These are phyloP conservation scores for Tricholoma terreum DNA, from an alignment of 768 basidiomycete species.

Conservation along the genomic window DNA sequence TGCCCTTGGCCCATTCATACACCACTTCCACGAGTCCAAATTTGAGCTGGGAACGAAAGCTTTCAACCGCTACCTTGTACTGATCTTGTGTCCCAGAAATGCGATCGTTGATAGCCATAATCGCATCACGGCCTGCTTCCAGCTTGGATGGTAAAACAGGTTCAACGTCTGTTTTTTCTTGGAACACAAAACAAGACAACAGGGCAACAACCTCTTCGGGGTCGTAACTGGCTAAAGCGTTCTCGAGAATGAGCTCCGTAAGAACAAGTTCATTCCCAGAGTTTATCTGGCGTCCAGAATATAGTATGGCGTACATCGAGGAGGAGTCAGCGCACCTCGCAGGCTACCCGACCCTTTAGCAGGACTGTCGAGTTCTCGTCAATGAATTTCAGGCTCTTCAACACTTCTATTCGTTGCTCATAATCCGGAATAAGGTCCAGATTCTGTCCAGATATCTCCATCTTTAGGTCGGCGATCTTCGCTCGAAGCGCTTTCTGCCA, in stretches of 20 bases:
- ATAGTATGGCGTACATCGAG: background rate
- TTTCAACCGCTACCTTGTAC: conserved; percentile 76
- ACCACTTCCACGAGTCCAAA: conserved; percentile 94
- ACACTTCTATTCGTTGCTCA: conserved; percentile 87
- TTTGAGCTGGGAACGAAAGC: conserved; percentile 77
- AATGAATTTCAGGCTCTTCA: conserved; percentile 90
- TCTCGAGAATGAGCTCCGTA: conserved; percentile 96
- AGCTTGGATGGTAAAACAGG: conserved; percentile 79
- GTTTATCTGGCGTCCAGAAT: conserved; percentile 67
- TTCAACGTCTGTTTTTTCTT: conserved; percentile 93
- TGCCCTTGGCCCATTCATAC: conserved; percentile 99
- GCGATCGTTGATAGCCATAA: conserved; percentile 73
- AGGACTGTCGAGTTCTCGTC: conserved; percentile 94
- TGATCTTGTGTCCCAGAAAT: conserved; percentile 78
- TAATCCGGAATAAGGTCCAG: conserved; percentile 96
- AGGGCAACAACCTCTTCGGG: conserved; percentile 96
- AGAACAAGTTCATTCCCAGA: conserved; percentile 96
- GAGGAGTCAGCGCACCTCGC: conserved; percentile 62
- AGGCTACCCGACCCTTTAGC: conserved; percentile 95
- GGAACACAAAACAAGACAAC: conserved; percentile 95
- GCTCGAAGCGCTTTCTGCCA: conserved; percentile 68
- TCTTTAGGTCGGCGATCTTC: conserved; percentile 74
- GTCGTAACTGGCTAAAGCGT: conserved; percentile 84
- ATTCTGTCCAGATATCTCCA: conserved; percentile 93
- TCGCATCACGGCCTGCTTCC: conserved; percentile 74